Evolutionary conservation across 2,329 filamentous ascomycete species (phyloP), one percentile per base, ranked within the genome.

Genomic region (Trichoderma sp.): DNA sequence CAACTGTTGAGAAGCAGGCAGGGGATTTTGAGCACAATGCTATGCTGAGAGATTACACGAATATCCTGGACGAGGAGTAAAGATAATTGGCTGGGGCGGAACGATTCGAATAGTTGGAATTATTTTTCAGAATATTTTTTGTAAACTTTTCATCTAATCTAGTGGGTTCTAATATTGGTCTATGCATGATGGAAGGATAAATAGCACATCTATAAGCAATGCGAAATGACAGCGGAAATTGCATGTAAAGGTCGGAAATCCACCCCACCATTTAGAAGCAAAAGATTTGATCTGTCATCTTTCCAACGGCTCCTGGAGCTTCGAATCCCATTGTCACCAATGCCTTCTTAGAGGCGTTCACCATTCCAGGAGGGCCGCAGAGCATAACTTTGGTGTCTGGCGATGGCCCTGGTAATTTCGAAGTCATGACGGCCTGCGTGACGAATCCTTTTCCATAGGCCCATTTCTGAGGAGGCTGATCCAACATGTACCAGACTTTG

Each of bases 341-440:
- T 6, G 82, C 83, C 79, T 86, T 88, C 83, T 90, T 91, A 14
- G 87, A 85, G 0, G 88, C 89, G 65, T 87, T 87, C 2, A 92
- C 83, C 89, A 92, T 90, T 0, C 87, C 87, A 0, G 90, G 90
- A 0, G 91, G 91, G 0, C 91, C 91, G 77, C 91, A 92, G 2
- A 92, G 81, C 83, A 91, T 83, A 14, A 90, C 80, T 80, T 90
- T 91, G 2, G 85, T 85, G 16, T 89, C 87, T 0, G 79, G 56
- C 0, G 82, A 83, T 0, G 89, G 81, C 0, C 78, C 77, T 1
- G 90, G 89, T 63, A 92, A 83, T 35, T 80, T 83, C 75, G 88
- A 84, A 66, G 75, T n/a, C 78, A 92, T 86, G 33, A 90, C 79
- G 0, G 88, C 85, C 56, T 84, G 83, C 0, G 86, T 90, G 2